These are phyloP conservation scores for Trypanosoma platydactyli DNA, from an alignment of 208 protist genomes.

Conservation along the genomic window DNA sequence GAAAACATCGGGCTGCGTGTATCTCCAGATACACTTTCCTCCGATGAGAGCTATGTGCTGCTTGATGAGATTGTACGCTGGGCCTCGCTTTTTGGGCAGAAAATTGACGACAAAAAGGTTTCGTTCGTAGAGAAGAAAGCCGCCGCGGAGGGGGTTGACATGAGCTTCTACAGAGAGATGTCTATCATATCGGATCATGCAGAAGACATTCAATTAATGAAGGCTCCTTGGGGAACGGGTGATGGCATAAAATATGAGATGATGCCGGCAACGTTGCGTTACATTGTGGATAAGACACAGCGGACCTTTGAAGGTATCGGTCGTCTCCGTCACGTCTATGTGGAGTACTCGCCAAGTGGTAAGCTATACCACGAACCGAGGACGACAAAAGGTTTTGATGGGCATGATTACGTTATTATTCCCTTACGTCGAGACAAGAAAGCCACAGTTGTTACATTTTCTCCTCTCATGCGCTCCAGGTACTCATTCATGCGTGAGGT, in stretches of 20 bases:
- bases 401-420: conserved; percentile 89
- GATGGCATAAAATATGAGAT: conserved; percentile 55
- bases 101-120: conserved; percentile 58
- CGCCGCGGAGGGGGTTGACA: conserved; percentile 14
- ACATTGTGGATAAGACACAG: conserved; percentile 51
- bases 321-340: conserved; percentile 82
- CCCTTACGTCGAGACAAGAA: conserved; percentile 60
- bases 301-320: conserved; percentile 49
- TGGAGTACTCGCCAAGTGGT: conserved; percentile 82
- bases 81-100: conserved; percentile 49
- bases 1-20: conserved; percentile 76
- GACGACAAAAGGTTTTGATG: conserved; percentile 72
- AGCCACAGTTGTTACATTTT: conserved; percentile 72
- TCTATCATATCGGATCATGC: conserved; percentile 80
- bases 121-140: neutral
- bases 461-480: conserved; percentile 66
- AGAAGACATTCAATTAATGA: conserved; percentile 81
- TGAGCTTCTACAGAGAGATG: conserved; percentile 40
- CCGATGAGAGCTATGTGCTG: conserved; percentile 44
- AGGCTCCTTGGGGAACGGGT: conserved; percentile 81
- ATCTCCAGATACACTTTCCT: conserved; percentile 30
- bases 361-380: conserved; percentile 62
- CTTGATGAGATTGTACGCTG: conserved; percentile 64
- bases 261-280: conserved; percentile 73
- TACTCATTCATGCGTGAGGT: conserved; percentile 58